Conservation (phyloP, 352 stramenopile species). For the Globisporangium abappressorium region DNA sequence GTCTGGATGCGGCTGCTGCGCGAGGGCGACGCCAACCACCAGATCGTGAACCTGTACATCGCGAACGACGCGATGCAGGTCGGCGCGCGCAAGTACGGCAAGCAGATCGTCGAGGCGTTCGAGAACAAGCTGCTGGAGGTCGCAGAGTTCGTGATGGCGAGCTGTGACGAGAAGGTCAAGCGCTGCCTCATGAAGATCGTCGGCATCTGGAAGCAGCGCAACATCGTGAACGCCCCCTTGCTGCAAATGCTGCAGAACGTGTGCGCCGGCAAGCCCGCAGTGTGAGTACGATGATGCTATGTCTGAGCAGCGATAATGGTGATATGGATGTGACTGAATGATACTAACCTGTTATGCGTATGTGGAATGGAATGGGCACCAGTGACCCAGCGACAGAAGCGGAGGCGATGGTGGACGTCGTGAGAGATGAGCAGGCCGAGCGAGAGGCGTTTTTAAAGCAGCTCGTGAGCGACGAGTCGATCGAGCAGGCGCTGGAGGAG, state of each 20-base stretch:
- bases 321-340: slow-evolving; percentile 7
- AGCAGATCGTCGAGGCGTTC: slow-evolving; percentile 61
- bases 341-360: slow-evolving; percentile 1
- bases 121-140: slow-evolving; percentile 54
- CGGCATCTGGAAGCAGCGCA: slow-evolving; percentile 79
- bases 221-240: slow-evolving; percentile 47
- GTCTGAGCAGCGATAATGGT: too few relatives aligned
- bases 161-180: slow-evolving; percentile 79
- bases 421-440: slow-evolving; percentile 28
- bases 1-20: slow-evolving; percentile 52
- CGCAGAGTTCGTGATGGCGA: slow-evolving; percentile 60
- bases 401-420: slow-evolving; percentile 16
- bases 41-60: slow-evolving; percentile 85
- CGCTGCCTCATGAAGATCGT: slow-evolving; percentile 85
- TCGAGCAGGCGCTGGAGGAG: slow-evolving; percentile 59
- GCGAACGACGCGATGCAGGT: slow-evolving; percentile 87
- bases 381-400: slow-evolving; percentile 30
- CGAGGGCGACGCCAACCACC: slow-evolving; percentile 52
- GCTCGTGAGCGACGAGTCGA: slow-evolving; percentile 34
- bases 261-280: slow-evolving; percentile 57
- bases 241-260: slow-evolving; percentile 73
- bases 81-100: slow-evolving; percentile 76
- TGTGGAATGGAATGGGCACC: slow-evolving; percentile 1
- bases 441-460: slow-evolving; percentile 28
- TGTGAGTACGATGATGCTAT: slow-evolving; percentile 25